These are phyloP conservation scores for Kokia cookei DNA, from an alignment of 441 rosid species.

Conservation along the genomic window DNA sequence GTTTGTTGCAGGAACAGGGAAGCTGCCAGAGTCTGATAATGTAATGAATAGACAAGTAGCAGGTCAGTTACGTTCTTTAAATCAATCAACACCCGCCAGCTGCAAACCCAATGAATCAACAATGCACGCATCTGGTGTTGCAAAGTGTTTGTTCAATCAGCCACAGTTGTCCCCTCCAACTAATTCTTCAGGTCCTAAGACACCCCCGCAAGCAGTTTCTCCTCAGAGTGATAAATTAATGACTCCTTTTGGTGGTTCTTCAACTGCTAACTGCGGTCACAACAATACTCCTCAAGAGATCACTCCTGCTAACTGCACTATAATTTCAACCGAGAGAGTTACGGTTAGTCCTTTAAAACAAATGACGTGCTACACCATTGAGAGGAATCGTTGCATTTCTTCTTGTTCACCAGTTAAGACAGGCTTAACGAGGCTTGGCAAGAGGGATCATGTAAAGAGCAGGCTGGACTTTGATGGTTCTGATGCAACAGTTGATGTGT, in stretches of 20 bases:
- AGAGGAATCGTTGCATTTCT: conserved; percentile 57
- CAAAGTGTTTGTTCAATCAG: conserved; percentile 61
- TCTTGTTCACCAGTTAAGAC: conserved; percentile 55
- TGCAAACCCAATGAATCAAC: conserved; percentile 10
- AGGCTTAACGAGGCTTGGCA: conserved; percentile 29
- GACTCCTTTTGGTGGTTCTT: conserved; percentile 28
- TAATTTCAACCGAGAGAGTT: conserved; percentile 61
- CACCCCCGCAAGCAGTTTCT: conserved; percentile 57
- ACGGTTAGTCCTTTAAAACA: conserved; percentile 72
- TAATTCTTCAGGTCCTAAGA: conserved; percentile 43
- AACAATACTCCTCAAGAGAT: conserved; percentile 34
- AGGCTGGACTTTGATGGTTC: conserved; percentile 69
- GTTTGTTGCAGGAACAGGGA: conserved; percentile 16
- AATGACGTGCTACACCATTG: conserved; percentile 44
- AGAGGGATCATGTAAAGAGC: conserved; percentile 61
- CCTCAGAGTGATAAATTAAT: conserved; percentile 29
- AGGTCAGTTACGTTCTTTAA: conserved; percentile 18
- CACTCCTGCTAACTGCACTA: conserved; percentile 63
- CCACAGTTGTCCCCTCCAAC: conserved; percentile 26
- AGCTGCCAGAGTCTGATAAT: conserved; percentile 9
- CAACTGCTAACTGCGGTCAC: conserved; percentile 25
- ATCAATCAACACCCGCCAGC: conserved; percentile 16
- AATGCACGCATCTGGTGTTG: conserved; percentile 46
- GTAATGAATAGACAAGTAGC: conserved; percentile 12
- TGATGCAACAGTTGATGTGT: conserved; percentile 21